phyloP scores from a whole-genome alignment of 2,329 filamentous ascomycete species.

The Pezicula rhizophila region DNA sequence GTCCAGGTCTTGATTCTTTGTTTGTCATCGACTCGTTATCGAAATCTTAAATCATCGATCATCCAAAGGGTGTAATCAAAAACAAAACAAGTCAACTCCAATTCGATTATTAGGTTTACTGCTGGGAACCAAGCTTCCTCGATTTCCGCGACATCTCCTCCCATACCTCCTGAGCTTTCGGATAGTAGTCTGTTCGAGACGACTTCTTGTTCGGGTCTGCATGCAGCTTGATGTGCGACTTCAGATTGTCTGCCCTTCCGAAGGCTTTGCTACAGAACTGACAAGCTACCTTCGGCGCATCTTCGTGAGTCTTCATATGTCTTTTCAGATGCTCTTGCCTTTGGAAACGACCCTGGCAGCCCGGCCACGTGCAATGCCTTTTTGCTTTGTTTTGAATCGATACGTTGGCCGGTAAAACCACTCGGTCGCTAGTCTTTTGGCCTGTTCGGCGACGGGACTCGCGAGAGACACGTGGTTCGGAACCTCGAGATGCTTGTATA shows the following conservation, averaged over 20 bases:
- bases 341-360: slow-evolving; percentile 39
- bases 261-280: slow-evolving; percentile 16
- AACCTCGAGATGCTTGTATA: not conserved
- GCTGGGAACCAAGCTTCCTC: not conserved
- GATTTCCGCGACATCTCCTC: slow-evolving; percentile 4
- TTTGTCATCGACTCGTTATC: too few relatives aligned
- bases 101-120: not conserved
- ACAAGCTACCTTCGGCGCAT: slow-evolving; percentile 8
- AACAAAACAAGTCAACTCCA: too few relatives aligned
- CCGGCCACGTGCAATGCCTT: slow-evolving; percentile 34
- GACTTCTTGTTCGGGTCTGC: slow-evolving; percentile 7
- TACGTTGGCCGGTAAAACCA: slow-evolving; percentile 3
- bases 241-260: slow-evolving; percentile 20
- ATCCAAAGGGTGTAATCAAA: too few relatives aligned
- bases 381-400: slow-evolving; percentile 29
- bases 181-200: slow-evolving; percentile 7
- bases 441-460: not conserved
- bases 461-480: not conserved
- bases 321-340: slow-evolving; percentile 42
- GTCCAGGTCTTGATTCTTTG: too few relatives aligned
- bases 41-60: too few relatives aligned
- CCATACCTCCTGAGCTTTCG: slow-evolving; percentile 2
- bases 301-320: slow-evolving; percentile 37
- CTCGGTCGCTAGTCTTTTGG: not conserved
- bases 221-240: slow-evolving; percentile 16